Percentiles rank a stretch among this genome's conserved stretches.
phyloP scores from a whole-genome alignment of 2,329 filamentous ascomycete species.

The Monilinia fructigena region DNA sequence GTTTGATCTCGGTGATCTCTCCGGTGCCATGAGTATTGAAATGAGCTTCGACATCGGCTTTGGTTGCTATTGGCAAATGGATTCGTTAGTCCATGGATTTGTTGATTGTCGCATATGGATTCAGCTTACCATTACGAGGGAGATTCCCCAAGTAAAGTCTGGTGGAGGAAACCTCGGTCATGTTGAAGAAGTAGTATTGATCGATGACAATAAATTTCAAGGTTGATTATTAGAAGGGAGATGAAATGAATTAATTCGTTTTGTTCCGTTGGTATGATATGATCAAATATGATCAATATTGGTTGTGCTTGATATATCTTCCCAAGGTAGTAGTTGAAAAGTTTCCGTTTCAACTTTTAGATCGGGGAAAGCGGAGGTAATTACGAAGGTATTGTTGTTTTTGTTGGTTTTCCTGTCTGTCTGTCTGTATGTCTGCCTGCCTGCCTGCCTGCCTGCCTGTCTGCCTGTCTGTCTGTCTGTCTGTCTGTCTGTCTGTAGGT shows the following conservation, averaged over 20 bases:
- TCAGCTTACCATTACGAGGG: slow-evolving; percentile 81
- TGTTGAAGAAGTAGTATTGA: slow-evolving; percentile 37
- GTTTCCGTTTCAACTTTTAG: slow-evolving; percentile 4
- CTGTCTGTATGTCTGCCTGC: no score
- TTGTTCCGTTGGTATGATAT: neutral
- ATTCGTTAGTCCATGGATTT: neutral
- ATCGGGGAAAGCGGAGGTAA: neutral
- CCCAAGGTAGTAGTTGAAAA: neutral
- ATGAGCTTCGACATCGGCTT: slow-evolving; percentile 93
- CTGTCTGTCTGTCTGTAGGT: no score
- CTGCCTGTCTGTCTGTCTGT: no score
- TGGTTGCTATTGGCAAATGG: slow-evolving; percentile 66
- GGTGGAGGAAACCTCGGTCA: slow-evolving; percentile 89
- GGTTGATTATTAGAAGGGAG: neutral
- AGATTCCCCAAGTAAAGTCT: slow-evolving; percentile 97
- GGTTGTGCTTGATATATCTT: neutral
- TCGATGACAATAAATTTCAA: slow-evolving; percentile 17
- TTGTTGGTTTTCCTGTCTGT: no score
- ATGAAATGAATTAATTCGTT: no score
- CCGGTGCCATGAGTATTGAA: slow-evolving; percentile 95
- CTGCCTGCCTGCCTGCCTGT: no score
- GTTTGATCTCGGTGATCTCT: slow-evolving; percentile 97
- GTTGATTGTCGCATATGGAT: slow-evolving; percentile 5
- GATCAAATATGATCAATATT: no score
- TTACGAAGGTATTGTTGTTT: no score